Evolutionary conservation across 2,329 filamentous ascomycete genomes (phyloP).

Genomic region (Aspergillus texensis): DNA sequence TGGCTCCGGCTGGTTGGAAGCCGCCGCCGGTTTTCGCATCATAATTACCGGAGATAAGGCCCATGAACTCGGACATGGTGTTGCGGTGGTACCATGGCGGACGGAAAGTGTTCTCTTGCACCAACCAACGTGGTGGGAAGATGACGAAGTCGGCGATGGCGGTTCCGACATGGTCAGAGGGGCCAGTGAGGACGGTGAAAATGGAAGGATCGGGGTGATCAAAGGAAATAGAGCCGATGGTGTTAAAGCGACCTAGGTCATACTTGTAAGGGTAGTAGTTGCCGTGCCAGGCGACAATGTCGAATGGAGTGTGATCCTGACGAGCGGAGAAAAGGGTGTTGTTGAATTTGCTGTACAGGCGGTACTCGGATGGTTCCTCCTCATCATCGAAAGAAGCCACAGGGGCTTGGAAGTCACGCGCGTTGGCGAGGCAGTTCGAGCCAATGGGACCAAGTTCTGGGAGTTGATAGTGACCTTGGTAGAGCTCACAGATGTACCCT

Average conservation of each 20-base stretch:
- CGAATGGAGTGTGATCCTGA: slow-evolving; percentile 74
- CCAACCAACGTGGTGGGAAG: slow-evolving; percentile 67
- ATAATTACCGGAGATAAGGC: slow-evolving; percentile 63
- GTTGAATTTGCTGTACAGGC: slow-evolving; percentile 66
- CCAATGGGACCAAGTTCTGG: slow-evolving; percentile 75
- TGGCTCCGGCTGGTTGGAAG: slow-evolving; percentile 64
- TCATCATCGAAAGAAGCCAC: slow-evolving; percentile 69
- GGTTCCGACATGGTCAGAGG: slow-evolving; percentile 60
- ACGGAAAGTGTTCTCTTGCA: slow-evolving; percentile 62
- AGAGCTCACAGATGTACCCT: slow-evolving; percentile 76
- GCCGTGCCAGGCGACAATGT: slow-evolving; percentile 80
- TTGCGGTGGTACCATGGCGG: slow-evolving; percentile 68
- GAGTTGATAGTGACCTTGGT: slow-evolving; percentile 71
- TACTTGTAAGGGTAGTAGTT: slow-evolving; percentile 83
- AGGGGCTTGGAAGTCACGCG: slow-evolving; percentile 74
- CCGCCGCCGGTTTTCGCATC: slow-evolving; percentile 61
- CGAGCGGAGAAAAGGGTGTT: slow-evolving; percentile 66
- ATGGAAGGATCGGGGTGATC: slow-evolving; percentile 80
- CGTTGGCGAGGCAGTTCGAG: slow-evolving; percentile 73
- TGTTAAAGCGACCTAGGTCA: slow-evolving; percentile 75
- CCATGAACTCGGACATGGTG: slow-evolving; percentile 69
- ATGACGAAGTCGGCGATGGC: slow-evolving; percentile 68
- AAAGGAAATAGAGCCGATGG: slow-evolving; percentile 71
- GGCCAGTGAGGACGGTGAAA: slow-evolving; percentile 68
- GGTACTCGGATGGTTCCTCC: slow-evolving; percentile 51